These are phyloP conservation scores for Papilionanthe hybrid DNA, from an alignment of 116 monocot genomes.

Conservation along the genomic window DNA sequence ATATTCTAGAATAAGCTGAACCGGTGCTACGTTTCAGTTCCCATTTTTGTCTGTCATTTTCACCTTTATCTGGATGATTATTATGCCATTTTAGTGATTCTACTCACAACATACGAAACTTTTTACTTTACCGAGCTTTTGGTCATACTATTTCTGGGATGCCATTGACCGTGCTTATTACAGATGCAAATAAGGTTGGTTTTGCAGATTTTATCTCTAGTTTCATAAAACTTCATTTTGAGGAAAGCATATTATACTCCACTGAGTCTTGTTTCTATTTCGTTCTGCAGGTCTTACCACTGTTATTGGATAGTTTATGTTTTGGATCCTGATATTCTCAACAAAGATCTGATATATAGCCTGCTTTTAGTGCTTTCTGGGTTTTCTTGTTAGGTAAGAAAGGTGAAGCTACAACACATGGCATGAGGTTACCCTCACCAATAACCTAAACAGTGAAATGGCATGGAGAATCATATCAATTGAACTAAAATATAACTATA, in stretches of 20 bases:
- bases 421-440: not conserved
- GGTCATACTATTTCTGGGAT: conserved; percentile 71
- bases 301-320: conserved; percentile 55
- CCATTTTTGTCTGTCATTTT: not conserved
- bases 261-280: conserved; percentile 9
- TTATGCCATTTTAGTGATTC: not conserved
- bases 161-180: conserved; percentile 60
- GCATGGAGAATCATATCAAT: not conserved
- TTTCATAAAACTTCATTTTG: not conserved
- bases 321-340: conserved; percentile 35
- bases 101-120: conserved; percentile 22
- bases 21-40: not conserved
- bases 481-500: not conserved
- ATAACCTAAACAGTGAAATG: not conserved
- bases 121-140: conserved; percentile 71
- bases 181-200: conserved; percentile 70
- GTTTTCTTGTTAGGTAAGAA: conserved; percentile 67
- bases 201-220: conserved; percentile 3
- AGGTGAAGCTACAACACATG: conserved; percentile 44
- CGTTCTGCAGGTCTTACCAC: conserved; percentile 63
- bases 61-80: not conserved
- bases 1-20: not conserved
- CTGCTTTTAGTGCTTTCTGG: conserved; percentile 77
- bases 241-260: not conserved
- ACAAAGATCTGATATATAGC: conserved; percentile 77